Conservation (phyloP, 139 green algal species). For the Zygnema cylindricum region DNA sequence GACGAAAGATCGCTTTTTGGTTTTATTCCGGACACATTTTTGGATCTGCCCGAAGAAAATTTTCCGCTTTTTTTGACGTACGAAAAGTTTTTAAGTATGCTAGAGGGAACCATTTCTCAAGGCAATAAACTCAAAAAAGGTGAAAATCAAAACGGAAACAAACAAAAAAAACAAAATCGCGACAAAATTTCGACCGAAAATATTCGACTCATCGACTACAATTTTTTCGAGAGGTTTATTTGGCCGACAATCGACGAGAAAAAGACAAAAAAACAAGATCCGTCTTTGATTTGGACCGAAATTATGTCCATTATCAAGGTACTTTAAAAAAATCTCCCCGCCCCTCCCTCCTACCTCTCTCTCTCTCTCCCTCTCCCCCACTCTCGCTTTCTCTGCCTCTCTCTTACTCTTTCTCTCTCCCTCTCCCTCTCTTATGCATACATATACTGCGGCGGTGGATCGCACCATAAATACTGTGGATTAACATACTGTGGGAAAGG, state of each 20-base stretch:
- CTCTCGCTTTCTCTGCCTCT: too few species aligned
- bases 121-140: neutral
- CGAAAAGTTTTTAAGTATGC: constrained; percentile 69
- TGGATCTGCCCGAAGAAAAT: neutral
- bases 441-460: too few species aligned
- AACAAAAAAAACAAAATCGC: neutral
- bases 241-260: constrained; percentile 30
- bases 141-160: neutral
- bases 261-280: constrained; percentile 1
- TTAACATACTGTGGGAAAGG: too few species aligned
- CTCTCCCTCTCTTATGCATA: too few species aligned
- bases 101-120: constrained; percentile 64
- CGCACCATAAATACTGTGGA: too few species aligned
- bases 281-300: constrained; percentile 68
- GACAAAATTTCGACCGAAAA: constrained; percentile 8
- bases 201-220: constrained; percentile 49
- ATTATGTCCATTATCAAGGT: constrained; percentile 84
- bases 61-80: constrained; percentile 82
- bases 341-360: neutral
- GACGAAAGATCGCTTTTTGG: constrained; percentile 23
- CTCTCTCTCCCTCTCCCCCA: neutral
- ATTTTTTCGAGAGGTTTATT: constrained; percentile 20
- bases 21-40: constrained; percentile 35
- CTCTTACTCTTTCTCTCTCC: too few species aligned
- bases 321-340: constrained; percentile 1